phyloP scores from a whole-genome alignment of 2,329 filamentous ascomycete genomes.

The Daldinia sp. region DNA sequence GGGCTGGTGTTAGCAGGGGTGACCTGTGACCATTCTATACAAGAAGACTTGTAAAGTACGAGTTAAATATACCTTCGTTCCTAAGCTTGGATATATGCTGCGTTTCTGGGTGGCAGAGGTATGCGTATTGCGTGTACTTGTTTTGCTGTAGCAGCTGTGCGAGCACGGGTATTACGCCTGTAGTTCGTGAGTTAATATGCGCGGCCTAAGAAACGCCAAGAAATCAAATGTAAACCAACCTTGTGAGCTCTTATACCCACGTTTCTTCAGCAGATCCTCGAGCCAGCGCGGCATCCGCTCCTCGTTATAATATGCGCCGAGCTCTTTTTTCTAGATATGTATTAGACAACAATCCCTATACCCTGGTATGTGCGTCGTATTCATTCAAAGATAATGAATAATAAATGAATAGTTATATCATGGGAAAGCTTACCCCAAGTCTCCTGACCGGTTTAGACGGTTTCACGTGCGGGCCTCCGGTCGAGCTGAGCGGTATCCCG shows the following conservation, averaged over 20 bases:
- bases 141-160: constrained; percentile 74
- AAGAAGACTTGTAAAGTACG: neutral
- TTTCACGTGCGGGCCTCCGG: neutral
- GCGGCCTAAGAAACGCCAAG: neutral
- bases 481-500: neutral
- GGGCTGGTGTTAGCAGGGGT: neutral
- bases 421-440: constrained; percentile 51
- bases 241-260: constrained; percentile 66
- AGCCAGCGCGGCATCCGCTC: constrained; percentile 80
- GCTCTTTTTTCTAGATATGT: constrained; percentile 65
- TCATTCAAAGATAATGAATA: neutral
- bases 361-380: neutral
- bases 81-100: constrained; percentile 85
- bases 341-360: constrained; percentile 9
- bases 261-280: constrained; percentile 69
- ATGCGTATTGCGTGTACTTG: constrained; percentile 74
- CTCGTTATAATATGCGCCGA: constrained; percentile 80
- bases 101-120: constrained; percentile 81
- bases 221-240: constrained; percentile 56
- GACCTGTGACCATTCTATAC: neutral
- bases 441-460: constrained; percentile 45
- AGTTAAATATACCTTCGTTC: constrained; percentile 70
- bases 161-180: constrained; percentile 72
- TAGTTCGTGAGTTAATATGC: constrained; percentile 56
- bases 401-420: neutral